Base-by-base conservation (phyloP, 139 green algal genomes). In the Protoeuglena noctilucae region DNA sequence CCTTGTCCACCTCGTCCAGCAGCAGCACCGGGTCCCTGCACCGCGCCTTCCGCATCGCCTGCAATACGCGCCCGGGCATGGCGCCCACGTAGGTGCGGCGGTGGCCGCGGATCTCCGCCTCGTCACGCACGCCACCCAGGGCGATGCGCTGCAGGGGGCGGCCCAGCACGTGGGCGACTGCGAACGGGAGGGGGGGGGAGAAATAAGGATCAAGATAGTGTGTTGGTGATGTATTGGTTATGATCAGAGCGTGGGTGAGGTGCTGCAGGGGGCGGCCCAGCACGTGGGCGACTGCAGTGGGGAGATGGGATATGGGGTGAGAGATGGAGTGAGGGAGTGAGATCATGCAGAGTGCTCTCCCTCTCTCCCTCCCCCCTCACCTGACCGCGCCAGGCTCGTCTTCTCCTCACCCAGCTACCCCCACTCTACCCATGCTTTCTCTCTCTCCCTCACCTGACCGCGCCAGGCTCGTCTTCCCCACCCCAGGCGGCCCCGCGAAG, bases 1-100 rank as follows among this genome's bases (percentile, higher is more conserved):
- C 64, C 76, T 97, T 97, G 74, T 97, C 89, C 16, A 97, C 91
- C 66, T 97, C 89, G 61, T 97, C 89, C 46, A 97, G 95, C 1
- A 96, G 74, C 39, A 97, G 79, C 51, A 97, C 73, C 5, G 89
- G 89, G 64, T 97, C 96, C 64, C 41, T 69, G 21, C 74, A 81
- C 2, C 58, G 62, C 17, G 78, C 88, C 51, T 30, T 61, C 72
- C 96, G 95, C 39, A 98, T 61, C 74, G 86, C 94, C 71, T 98
- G 89, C 41, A 96, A 86, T 66, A 96, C 78, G 66, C 96, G 96
- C 31, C 90, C 90, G 2, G 90, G 90, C 90, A 98, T 98, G 26
- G 90, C 90, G n/a, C 90, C 90, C 16, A 98, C 85, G 63, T 98
- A 98, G 2, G 90, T 98, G 19, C 90, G 75, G 43, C 89, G 63